These are phyloP conservation scores for Spathaspora girioi DNA, from an alignment of 805 yeast genomes.

Conservation along the genomic window DNA sequence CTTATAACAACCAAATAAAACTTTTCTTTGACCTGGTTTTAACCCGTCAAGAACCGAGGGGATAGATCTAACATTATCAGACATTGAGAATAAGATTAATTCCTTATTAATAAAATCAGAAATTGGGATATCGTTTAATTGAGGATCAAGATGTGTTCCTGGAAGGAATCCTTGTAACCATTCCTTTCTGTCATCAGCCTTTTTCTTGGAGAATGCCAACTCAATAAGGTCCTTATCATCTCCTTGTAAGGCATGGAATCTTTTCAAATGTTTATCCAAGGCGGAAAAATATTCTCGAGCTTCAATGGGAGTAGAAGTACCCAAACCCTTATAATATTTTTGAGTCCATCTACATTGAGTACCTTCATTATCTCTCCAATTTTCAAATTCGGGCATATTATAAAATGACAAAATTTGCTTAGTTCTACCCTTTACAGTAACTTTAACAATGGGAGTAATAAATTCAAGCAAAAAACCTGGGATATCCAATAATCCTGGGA, in stretches of 20 bases:
- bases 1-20: constrained; percentile 82
- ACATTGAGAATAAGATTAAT: constrained; percentile 90
- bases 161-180: constrained; percentile 92
- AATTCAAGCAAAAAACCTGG: constrained; percentile 93
- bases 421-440: constrained; percentile 63
- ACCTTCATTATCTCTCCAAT: constrained; percentile 88
- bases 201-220: constrained; percentile 89
- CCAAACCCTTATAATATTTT: constrained; percentile 97
- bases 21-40: constrained; percentile 96
- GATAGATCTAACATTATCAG: constrained; percentile 92
- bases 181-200: constrained; percentile 95
- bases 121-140: constrained; percentile 73
- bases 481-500: constrained; percentile 86
- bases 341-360: constrained; percentile 75
- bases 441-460: constrained; percentile 94
- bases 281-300: constrained; percentile 85
- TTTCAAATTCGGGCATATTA: constrained; percentile 92
- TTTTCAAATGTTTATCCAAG: constrained; percentile 80
- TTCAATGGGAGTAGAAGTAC: constrained; percentile 84
- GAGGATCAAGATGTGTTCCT: constrained; percentile 88
- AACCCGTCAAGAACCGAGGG: constrained; percentile 94
- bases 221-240: constrained; percentile 79
- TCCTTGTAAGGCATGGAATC: constrained; percentile 75
- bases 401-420: constrained; percentile 70
- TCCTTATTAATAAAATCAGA: constrained; percentile 94